Conservation (phyloP, 306 rosid species). For the Biancaea sappan region DNA sequence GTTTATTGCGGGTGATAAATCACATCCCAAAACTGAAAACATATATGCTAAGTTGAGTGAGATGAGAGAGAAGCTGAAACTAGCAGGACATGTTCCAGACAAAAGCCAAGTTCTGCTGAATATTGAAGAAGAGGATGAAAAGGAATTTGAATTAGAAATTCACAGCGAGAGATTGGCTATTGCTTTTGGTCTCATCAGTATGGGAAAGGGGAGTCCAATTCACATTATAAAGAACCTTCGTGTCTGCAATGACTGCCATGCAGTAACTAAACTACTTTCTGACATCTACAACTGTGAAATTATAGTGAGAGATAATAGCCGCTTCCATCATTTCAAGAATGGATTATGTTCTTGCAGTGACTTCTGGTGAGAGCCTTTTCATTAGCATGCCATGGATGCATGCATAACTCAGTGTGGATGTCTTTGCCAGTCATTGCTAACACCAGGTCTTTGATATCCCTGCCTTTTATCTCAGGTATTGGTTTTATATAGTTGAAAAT, state of each 20-base stretch:
- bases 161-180: conserved; percentile 70
- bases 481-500: no score
- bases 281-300: conserved; percentile 52
- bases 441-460: neutral
- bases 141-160: conserved; percentile 55
- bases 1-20: conserved; percentile 52
- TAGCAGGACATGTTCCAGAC: conserved; percentile 62
- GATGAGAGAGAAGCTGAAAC: conserved; percentile 56
- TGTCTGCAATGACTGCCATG: conserved; percentile 61
- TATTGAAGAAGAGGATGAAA: conserved; percentile 49
- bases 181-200: conserved; percentile 59
- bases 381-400: conserved; percentile 5
- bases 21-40: conserved; percentile 51
- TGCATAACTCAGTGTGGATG: neutral
- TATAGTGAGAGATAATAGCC: conserved; percentile 62
- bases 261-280: conserved; percentile 56
- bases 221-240: conserved; percentile 63
- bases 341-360: conserved; percentile 67
- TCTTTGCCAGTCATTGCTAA: neutral
- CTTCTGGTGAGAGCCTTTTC: conserved; percentile 54
- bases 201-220: conserved; percentile 44
- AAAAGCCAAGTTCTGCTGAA: conserved; percentile 58
- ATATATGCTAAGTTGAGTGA: conserved; percentile 54
- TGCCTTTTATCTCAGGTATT: neutral
- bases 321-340: conserved; percentile 65